A percentile compares a stretch with the other conserved stretches of the same genome.
Conservation (phyloP, 495 filamentous ascomycete species). For the Annulohypoxylon stygium region DNA sequence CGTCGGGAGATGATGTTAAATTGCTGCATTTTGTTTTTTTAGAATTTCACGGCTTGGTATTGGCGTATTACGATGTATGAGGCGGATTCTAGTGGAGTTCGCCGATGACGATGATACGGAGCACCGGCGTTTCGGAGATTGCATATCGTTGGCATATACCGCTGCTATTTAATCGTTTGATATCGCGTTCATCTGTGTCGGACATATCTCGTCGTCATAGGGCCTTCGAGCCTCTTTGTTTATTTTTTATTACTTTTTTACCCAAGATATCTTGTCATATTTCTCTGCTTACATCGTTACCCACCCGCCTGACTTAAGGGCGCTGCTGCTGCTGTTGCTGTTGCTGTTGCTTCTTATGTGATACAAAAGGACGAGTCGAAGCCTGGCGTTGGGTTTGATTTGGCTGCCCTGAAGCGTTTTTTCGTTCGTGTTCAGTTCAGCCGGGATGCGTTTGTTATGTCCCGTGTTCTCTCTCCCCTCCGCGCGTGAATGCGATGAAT, state of each 20-base stretch:
- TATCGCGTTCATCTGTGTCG: not conserved
- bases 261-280: not conserved
- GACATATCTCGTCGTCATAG: conserved; percentile 20
- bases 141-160: conserved; percentile 7
- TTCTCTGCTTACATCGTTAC: not conserved
- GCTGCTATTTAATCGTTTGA: not conserved
- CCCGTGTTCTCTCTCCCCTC: not conserved
- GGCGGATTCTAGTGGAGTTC: not conserved
- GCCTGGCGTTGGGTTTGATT: not conserved
- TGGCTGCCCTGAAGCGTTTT: not conserved
- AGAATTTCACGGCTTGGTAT: conserved; percentile 10
- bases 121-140: conserved; percentile 15
- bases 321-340: not conserved
- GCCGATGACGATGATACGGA: conserved; percentile 3
- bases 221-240: conserved; percentile 17
- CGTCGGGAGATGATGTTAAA: conserved; percentile 28
- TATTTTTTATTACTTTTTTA: not conserved
- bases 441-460: not conserved
- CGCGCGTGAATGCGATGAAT: not conserved
- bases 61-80: conserved; percentile 24
- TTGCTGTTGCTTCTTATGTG: not conserved
- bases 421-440: conserved; percentile 1
- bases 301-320: not conserved
- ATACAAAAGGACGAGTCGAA: not conserved
- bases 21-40: conserved; percentile 32